Conservation (phyloP, 2,329 filamentous ascomycete species). For the Ophiosphaerella korrae region DNA sequence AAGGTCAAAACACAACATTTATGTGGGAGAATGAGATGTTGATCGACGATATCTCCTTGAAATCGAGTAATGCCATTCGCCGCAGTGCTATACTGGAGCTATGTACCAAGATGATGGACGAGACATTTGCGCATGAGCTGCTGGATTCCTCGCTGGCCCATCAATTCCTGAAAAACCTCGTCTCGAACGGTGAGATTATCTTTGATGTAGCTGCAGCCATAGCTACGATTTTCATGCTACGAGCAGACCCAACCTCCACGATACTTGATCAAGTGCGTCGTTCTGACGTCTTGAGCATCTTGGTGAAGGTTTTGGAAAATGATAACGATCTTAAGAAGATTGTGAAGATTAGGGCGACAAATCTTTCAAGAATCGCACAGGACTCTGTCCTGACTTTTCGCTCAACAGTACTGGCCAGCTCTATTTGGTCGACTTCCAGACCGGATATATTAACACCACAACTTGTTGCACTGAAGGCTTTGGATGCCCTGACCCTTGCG, state of each 20-base stretch:
- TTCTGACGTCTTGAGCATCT: slow-evolving; percentile 60
- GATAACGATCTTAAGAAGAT: slow-evolving; percentile 63
- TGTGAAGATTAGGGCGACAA: slow-evolving; percentile 68
- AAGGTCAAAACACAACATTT: slow-evolving; percentile 63
- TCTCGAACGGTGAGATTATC: slow-evolving; percentile 48
- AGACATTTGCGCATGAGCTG: slow-evolving; percentile 71
- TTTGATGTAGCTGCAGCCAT: slow-evolving; percentile 68
- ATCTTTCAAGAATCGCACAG: slow-evolving; percentile 70
- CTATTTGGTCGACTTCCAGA: slow-evolving; percentile 64
- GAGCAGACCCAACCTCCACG: slow-evolving; percentile 64
- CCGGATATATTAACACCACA: slow-evolving; percentile 64
- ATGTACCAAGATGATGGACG: slow-evolving; percentile 60
- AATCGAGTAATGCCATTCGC: slow-evolving; percentile 48
- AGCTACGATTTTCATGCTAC: slow-evolving; percentile 66
- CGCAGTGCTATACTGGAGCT: slow-evolving; percentile 62
- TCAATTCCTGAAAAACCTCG: slow-evolving; percentile 67
- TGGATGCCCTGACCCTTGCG: slow-evolving; percentile 63
- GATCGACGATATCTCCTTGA: slow-evolving; percentile 63
- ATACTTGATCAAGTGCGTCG: slow-evolving; percentile 62
- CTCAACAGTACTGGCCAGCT: slow-evolving; percentile 56
- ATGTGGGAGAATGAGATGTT: slow-evolving; percentile 60
- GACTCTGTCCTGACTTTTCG: slow-evolving; percentile 62
- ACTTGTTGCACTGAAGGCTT: slow-evolving; percentile 65
- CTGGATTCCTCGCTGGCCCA: slow-evolving; percentile 74
- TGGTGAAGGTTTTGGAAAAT: slow-evolving; percentile 60